Conservation (phyloP, 2,329 filamentous ascomycete species). For the Colletotrichum godetiae region DNA sequence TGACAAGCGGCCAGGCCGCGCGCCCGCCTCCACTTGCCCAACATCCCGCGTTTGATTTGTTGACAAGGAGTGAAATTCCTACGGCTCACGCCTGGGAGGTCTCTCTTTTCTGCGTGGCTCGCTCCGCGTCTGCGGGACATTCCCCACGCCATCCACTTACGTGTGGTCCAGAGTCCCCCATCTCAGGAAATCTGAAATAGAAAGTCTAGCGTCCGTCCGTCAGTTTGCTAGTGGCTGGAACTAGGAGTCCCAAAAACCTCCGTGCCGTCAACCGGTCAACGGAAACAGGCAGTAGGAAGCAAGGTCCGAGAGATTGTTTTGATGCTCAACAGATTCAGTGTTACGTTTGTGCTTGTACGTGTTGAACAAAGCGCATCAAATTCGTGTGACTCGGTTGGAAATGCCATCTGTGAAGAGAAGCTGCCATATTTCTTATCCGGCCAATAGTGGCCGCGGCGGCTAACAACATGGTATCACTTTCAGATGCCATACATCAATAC, state of each 20-base stretch:
- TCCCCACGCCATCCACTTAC: not conserved
- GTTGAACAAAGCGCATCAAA: not conserved
- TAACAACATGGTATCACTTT: not conserved
- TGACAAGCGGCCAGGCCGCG: not conserved
- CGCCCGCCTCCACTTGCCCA: not conserved
- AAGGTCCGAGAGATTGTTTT: not conserved
- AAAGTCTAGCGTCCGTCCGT: not conserved
- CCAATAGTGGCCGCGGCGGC: not conserved
- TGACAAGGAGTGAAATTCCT: not conserved
- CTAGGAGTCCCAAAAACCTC: not conserved
- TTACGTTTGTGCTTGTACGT: not conserved
- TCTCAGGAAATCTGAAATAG: not conserved
- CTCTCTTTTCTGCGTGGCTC: not conserved
- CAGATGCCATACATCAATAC: not conserved
- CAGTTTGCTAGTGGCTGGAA: not conserved
- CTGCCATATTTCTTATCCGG: too few species aligned
- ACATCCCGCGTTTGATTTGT: not conserved
- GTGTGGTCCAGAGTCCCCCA: not conserved
- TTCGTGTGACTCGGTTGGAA: not conserved
- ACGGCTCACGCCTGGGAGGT: not conserved
- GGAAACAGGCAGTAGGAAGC: not conserved
- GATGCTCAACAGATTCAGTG: not conserved
- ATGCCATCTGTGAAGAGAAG: too few species aligned
- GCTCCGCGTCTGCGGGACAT: not conserved
- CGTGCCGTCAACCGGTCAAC: not conserved